Percentiles rank a stretch among this genome's conserved stretches.
These are phyloP conservation scores for Skeletonema menzelii DNA, from an alignment of 108 stramenopile species.

Conservation along the genomic window DNA sequence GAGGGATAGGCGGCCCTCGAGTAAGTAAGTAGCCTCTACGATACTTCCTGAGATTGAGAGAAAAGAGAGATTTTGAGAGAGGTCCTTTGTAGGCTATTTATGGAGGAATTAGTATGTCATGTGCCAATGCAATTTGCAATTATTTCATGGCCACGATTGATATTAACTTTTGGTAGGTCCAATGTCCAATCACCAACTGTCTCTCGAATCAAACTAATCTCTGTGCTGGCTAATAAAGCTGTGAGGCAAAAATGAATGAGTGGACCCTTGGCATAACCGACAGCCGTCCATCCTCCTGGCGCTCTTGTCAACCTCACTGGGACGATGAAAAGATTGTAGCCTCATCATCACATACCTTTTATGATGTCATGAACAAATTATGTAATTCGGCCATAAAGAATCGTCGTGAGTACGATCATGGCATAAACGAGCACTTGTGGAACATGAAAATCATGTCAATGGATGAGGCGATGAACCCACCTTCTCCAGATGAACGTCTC, in stretches of 20 bases:
- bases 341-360: conserved; percentile 24
- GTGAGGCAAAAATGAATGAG: conserved; percentile 10
- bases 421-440: conserved; percentile 35
- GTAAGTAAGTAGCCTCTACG: too few relatives aligned
- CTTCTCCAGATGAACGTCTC: neutral
- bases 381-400: conserved; percentile 32
- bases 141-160: too few relatives aligned
- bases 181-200: too few relatives aligned
- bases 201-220: too few relatives aligned
- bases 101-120: too few relatives aligned
- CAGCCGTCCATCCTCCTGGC: conserved; percentile 18
- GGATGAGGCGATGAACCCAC: conserved; percentile 20
- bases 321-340: conserved; percentile 29
- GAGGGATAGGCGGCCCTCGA: too few relatives aligned
- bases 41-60: too few relatives aligned
- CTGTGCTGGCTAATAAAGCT: too few relatives aligned
- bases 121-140: too few relatives aligned
- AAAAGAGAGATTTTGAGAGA: too few relatives aligned
- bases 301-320: conserved; percentile 18
- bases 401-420: conserved; percentile 36
- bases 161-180: too few relatives aligned
- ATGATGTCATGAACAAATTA: conserved; percentile 27
- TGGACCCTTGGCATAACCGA: conserved; percentile 37
- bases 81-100: too few relatives aligned
- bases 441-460: conserved; percentile 21